These are phyloP conservation scores for Chytriomyces hyalinus DNA, from an alignment of 192 early-diverging fungal species.

Conservation along the genomic window DNA sequence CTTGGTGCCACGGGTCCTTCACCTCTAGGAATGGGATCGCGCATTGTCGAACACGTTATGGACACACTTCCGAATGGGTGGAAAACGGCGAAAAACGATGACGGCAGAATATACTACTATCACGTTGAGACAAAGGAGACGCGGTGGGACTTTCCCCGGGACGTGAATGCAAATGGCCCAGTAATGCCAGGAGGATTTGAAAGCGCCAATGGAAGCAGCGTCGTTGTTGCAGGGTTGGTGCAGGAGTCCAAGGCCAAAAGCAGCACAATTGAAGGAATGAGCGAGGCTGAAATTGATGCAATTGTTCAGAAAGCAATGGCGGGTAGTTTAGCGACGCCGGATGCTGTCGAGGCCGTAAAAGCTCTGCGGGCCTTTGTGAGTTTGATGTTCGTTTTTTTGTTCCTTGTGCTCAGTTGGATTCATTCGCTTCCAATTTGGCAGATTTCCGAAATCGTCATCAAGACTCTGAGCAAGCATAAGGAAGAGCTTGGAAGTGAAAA, in stretches of 20 bases:
- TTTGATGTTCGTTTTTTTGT: background rate
- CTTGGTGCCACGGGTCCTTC: background rate
- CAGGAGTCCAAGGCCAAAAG: constrained; percentile 9
- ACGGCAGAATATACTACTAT: constrained; percentile 49
- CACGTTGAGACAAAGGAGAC: constrained; percentile 19
- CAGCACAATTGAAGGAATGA: constrained; percentile 33
- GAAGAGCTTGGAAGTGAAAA: constrained; percentile 38
- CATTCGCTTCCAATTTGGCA: constrained; percentile 22
- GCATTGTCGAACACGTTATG: constrained; percentile 16
- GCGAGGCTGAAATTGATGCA: constrained; percentile 32
- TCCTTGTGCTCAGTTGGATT: background rate
- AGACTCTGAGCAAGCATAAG: constrained; percentile 47
- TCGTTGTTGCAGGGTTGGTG: background rate
- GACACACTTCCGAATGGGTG: constrained; percentile 45
- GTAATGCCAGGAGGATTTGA: background rate
- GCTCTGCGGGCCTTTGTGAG: background rate
- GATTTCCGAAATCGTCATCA: constrained; percentile 52
- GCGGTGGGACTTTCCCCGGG: constrained; percentile 47
- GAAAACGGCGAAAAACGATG: constrained; percentile 33
- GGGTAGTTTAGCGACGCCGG: background rate
- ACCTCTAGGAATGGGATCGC: background rate
- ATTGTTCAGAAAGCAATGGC: constrained; percentile 29
- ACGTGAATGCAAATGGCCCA: background rate
- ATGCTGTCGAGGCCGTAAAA: constrained; percentile 26
- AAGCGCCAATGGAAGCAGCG: background rate